Evolutionary conservation across 2,329 filamentous ascomycete species (phyloP).

Genomic region (Emmonsia crescens): DNA sequence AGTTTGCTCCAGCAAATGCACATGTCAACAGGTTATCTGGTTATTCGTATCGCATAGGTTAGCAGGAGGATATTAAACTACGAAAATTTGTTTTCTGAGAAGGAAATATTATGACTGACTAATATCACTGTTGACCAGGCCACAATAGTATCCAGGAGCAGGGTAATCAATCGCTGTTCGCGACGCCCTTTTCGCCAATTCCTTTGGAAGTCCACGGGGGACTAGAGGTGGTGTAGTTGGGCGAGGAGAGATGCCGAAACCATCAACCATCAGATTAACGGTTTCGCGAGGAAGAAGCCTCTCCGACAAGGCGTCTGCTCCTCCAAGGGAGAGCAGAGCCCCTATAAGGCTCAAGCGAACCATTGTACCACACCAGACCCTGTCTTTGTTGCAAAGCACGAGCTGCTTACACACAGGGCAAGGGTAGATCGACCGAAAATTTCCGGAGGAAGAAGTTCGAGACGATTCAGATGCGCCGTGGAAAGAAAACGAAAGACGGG

Average conservation of each 20-base stretch:
- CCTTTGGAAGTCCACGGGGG: conserved; percentile 9
- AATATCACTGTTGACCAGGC: conserved; percentile 12
- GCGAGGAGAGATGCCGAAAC: conserved; percentile 11
- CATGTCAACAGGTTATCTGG: conserved; percentile 13
- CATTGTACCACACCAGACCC: conserved; percentile 5
- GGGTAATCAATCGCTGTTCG: conserved; percentile 9
- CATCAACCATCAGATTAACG: conserved; percentile 9
- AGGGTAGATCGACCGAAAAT: background rate
- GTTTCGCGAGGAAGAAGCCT: conserved; percentile 11
- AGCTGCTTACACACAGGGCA: background rate
- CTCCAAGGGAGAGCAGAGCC: conserved; percentile 11
- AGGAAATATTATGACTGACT: conserved; percentile 7
- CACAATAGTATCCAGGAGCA: conserved; percentile 13
- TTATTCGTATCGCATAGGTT: conserved; percentile 2
- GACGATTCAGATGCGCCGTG: background rate
- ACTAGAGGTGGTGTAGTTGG: conserved; percentile 12
- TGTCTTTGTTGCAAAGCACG: background rate
- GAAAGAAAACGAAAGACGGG: background rate
- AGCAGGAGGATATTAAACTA: conserved; percentile 8
- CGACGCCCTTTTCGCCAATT: conserved; percentile 4
- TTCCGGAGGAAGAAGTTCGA: background rate
- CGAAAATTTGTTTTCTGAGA: background rate
- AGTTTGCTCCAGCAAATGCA: conserved; percentile 12
- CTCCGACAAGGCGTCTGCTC: conserved; percentile 8
- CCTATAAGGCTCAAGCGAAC: conserved; percentile 7